Base-by-base conservation (phyloP, 2,329 filamentous ascomycete genomes). In the Aspergillus melleus region DNA sequence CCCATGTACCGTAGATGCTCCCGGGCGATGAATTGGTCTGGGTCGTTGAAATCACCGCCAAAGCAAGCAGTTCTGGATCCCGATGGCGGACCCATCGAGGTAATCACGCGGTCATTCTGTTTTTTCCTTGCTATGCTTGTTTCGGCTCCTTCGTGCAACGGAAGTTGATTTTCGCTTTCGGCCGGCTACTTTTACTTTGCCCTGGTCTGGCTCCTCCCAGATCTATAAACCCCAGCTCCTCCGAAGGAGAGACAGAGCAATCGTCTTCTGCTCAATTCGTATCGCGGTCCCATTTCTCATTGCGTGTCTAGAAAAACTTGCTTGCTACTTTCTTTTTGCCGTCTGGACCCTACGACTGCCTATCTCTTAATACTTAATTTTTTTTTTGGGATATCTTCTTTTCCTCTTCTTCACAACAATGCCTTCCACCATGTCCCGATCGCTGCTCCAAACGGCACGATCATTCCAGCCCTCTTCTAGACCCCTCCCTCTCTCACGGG, bases 11-110 rank as follows among this genome's bases (percentile, higher is more conserved):
- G 57, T 69, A 68, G 68, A 64, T 67, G 63, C 55, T 69, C 63
- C 54, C 63, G 53, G 52, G 52, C 53, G 36, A 57, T 60, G 54
- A 57, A 24, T 53, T 61, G 63, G 54, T 64, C 63, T 68, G 62
- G 67, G 61, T 64, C 63, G 60, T 65, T 65, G 64, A 68, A 64
- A 62, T 67, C 64, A 70, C 66, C 55, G 68, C 67, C 65, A 68
- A 65, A 66, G 59, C 64, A 67, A 51, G 58, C 64, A 67, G 52
- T 61, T 66, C 62, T 63, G 60, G 64, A 65, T 52, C 50, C 52
- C 55, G 36, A 52, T 44, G 46, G 60, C 52, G 53, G 55, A 55
- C 56, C 61, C 59, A 66, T 62, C 61, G 47, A 64, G 55, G 50
- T 29, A 42, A 67, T 72, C 70, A 73, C 65, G 64, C 67, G 70